These are phyloP conservation scores for Saccharomycopsis javanensis DNA, from an alignment of 805 yeast species.

Conservation along the genomic window DNA sequence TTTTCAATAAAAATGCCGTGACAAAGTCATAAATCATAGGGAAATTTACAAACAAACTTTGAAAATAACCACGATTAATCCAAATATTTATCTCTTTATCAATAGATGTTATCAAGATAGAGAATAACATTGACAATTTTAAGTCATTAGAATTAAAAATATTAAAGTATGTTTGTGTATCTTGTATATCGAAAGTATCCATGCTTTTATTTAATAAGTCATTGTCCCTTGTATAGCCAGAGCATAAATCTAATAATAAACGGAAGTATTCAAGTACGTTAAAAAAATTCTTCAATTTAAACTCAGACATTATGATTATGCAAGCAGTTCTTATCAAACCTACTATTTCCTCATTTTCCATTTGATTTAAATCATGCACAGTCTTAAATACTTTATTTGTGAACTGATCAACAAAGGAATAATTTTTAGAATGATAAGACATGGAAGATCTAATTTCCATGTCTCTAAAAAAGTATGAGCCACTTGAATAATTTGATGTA, in stretches of 20 bases:
- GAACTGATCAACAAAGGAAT: background rate
- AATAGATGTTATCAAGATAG: conserved; percentile 7
- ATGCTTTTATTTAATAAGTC: conserved; percentile 18
- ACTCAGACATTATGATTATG: conserved; percentile 22
- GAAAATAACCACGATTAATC: background rate
- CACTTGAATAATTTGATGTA: background rate
- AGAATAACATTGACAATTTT: conserved; percentile 17
- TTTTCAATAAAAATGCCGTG: conserved; percentile 24
- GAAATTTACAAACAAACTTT: conserved; percentile 20
- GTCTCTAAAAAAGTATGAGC: background rate
- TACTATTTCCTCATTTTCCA: background rate
- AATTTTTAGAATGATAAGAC: background rate
- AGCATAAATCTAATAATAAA: conserved; percentile 10
- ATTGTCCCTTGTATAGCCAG: conserved; percentile 19
- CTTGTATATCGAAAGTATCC: background rate
- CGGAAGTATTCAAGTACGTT: conserved; percentile 19
- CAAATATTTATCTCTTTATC: background rate
- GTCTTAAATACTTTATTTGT: background rate
- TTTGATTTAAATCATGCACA: background rate
- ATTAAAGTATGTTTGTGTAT: background rate
- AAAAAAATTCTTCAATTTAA: conserved; percentile 21
- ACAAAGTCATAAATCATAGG: conserved; percentile 19
- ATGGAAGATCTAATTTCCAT: background rate
- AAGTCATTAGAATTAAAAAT: conserved; percentile 6
- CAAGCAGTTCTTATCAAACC: conserved; percentile 5